A percentile compares a stretch with the other conserved stretches of the same genome.
These are phyloP conservation scores for Pseudocercospora crystallina DNA, from an alignment of 2,329 filamentous ascomycete genomes.

Conservation along the genomic window DNA sequence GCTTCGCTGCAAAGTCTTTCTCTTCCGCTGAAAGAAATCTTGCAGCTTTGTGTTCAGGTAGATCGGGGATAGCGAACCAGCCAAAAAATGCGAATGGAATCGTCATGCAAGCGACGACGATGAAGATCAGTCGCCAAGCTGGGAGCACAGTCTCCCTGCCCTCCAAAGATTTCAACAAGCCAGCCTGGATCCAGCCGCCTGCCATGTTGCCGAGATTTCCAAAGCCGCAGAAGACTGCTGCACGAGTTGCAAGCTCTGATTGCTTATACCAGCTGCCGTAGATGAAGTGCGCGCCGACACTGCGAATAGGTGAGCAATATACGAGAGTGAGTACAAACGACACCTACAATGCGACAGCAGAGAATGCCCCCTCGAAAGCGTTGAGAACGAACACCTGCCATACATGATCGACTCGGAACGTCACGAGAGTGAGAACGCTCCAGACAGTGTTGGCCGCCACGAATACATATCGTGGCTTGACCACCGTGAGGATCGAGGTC, in stretches of 20 bases:
- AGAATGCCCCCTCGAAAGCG: conserved; percentile 47
- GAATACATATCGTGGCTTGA: conserved; percentile 45
- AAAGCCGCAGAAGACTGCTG: conserved; percentile 45
- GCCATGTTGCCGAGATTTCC: conserved; percentile 48
- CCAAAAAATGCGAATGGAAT: conserved; percentile 45
- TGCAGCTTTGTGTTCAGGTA: conserved; percentile 44
- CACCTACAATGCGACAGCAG: conserved; percentile 41
- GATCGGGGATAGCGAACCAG: conserved; percentile 47
- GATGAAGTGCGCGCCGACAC: conserved; percentile 46
- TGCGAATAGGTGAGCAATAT: not conserved
- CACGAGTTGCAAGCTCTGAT: conserved; percentile 43
- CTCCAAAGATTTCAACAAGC: conserved; percentile 38
- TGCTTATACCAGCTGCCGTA: conserved; percentile 48
- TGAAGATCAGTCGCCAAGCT: conserved; percentile 47
- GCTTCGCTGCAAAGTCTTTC: conserved; percentile 39
- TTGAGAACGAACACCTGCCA: conserved; percentile 48
- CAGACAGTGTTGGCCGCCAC: conserved; percentile 45
- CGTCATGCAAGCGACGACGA: conserved; percentile 45
- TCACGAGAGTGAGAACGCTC: conserved; percentile 47
- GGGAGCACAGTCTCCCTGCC: conserved; percentile 37
- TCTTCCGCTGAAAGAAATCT: conserved; percentile 41
- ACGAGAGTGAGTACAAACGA: too few relatives aligned
- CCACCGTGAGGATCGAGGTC: conserved; percentile 41
- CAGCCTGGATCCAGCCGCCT: conserved; percentile 49
- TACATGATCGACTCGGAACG: conserved; percentile 43